Percentiles rank a stretch among this genome's conserved stretches.
These are phyloP conservation scores for Podospora sp. DNA, from an alignment of 495 filamentous ascomycete genomes.

Conservation along the genomic window DNA sequence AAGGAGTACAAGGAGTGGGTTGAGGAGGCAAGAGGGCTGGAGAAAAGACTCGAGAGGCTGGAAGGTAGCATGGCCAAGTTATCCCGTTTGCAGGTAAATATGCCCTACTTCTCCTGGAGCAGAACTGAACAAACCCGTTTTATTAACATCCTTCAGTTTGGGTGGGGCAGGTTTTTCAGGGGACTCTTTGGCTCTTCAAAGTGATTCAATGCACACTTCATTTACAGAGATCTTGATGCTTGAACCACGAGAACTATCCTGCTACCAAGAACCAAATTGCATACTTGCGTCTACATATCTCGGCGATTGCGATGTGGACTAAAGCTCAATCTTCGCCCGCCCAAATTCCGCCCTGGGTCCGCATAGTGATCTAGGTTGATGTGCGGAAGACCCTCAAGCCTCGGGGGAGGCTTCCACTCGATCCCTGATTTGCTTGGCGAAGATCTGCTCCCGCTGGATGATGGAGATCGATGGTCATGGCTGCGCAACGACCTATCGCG, in stretches of 20 bases:
- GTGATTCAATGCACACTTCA: neutral
- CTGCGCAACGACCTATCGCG: neutral
- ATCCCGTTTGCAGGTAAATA: neutral
- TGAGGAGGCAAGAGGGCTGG: neutral
- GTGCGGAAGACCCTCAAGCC: slow-evolving; percentile 7
- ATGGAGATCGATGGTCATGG: neutral
- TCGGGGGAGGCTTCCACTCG: slow-evolving; percentile 5
- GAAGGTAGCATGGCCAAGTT: slow-evolving; percentile 8
- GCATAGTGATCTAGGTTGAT: slow-evolving; percentile 7
- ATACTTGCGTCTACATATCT: neutral
- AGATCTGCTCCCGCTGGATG: neutral
- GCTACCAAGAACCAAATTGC: too few species aligned
- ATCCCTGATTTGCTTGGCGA: neutral
- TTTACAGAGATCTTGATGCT: too few species aligned
- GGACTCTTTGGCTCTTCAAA: neutral
- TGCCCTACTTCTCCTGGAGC: neutral
- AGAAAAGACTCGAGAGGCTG: slow-evolving; percentile 13
- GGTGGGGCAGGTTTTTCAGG: neutral
- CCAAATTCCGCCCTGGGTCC: slow-evolving; percentile 2
- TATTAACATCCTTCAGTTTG: neutral
- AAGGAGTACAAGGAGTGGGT: slow-evolving; percentile 8
- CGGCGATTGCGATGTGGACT: neutral
- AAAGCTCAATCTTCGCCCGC: slow-evolving; percentile 4
- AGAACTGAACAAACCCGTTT: neutral
- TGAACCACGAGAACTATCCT: too few species aligned